Evolutionary conservation across 306 rosid species (phyloP), one percentile per base, ranked within the genome.

Genomic region (Argentina anserina): DNA sequence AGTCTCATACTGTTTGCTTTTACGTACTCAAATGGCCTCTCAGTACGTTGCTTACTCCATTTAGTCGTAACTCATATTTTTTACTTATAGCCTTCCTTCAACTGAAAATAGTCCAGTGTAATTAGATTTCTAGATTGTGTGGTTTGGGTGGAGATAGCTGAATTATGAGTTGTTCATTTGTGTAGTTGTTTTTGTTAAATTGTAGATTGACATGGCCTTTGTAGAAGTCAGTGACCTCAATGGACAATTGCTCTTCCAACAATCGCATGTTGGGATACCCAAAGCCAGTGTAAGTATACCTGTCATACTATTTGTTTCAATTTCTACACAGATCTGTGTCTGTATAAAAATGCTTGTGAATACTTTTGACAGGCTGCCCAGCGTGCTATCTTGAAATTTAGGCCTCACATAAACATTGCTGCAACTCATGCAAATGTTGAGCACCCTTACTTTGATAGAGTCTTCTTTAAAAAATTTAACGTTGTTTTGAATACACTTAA

Each of bases 161-260:
- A 64, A 8, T 37, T 65, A 9, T 56, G 45, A 62, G 13, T 73
- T 13, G 47, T 75, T 12, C 70, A 49, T 58, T 72, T 21, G 63
- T 79, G 36, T 14, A 68, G 28, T 46, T 68, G 65, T 25, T 69
- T 64, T 75, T 85, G 61, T 68, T 73, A 37, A 37, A 37, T 37
- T 37, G 41, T 37, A 94, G 99, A 94, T 94, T 72, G 99, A 94
- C 85, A 94, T 91, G 99, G 99, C 89, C 83, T 91, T 97, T 25
- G 91, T 94, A 81, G 99, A 94, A 91, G 97, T 94, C 82, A 94
- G 99, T 80, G 91, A 94, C 85, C 94, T 94, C 75, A 94, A 94
- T 86, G 82, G 99, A 83, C 99, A 94, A 79, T 94, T 91, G 87
- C 86, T 94, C 71, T 94, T 94, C 81, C 92, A 96, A 74, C 88